A percentile compares a stretch with the other conserved stretches of the same genome.
These are phyloP conservation scores for Hibiscus mutabilis DNA, from an alignment of 345 rosid species.

Conservation along the genomic window DNA sequence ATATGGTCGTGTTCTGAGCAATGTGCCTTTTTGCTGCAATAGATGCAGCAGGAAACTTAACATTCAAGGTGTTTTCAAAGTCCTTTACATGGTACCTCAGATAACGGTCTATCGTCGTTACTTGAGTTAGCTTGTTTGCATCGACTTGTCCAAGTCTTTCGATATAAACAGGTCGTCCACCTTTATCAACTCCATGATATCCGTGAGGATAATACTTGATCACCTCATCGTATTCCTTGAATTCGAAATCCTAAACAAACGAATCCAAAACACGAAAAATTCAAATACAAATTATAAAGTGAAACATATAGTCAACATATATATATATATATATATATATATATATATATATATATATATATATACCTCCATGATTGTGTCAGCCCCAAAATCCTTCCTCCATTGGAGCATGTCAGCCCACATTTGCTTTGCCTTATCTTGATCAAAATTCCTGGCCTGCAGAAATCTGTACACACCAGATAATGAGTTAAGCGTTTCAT, in stretches of 20 bases:
- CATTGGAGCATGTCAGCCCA: conserved; percentile 86
- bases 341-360: background rate
- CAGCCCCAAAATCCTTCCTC: conserved; percentile 79
- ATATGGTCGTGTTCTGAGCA: conserved; percentile 88
- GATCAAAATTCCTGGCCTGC: conserved; percentile 80
- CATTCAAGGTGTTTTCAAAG: conserved; percentile 68
- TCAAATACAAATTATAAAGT: background rate
- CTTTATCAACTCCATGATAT: conserved; percentile 86
- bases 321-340: conserved; percentile 7
- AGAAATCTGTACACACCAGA: conserved; percentile 45
- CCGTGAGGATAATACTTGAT: conserved; percentile 84
- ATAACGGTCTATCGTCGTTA: conserved; percentile 73
- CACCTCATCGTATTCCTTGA: conserved; percentile 64
- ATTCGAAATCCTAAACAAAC: conserved; percentile 59
- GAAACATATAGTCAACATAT: background rate
- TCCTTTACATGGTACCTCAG: conserved; percentile 78
- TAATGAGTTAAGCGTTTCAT: background rate
- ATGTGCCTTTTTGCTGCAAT: conserved; percentile 69
- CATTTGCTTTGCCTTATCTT: conserved; percentile 86
- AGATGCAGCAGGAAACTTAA: conserved; percentile 78
- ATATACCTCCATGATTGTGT: conserved; percentile 61
- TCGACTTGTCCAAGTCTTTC: conserved; percentile 84
- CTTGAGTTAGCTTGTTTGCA: conserved; percentile 71
- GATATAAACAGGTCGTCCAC: conserved; percentile 74
- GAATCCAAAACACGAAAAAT: background rate